A percentile compares a stretch with the other conserved stretches of the same genome.
These are phyloP conservation scores for Hysterangium stoloniferum DNA, from an alignment of 768 basidiomycete species.

Conservation along the genomic window DNA sequence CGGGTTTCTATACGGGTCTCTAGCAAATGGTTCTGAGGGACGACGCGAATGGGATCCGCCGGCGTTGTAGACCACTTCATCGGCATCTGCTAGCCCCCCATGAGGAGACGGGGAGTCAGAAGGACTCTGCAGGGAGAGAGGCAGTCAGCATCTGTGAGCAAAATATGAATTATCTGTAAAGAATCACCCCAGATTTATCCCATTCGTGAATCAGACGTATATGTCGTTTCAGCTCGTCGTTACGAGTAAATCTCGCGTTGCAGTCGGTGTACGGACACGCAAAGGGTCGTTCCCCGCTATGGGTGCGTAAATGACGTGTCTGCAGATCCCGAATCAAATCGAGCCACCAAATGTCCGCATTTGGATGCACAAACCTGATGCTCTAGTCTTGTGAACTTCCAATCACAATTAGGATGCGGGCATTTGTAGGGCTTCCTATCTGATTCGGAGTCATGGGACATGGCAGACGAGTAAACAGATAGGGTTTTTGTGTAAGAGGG, in stretches of 20 bases:
- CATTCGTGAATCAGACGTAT: constrained; percentile 7
- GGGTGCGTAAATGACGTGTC: constrained; percentile 97
- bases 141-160: not conserved
- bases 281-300: constrained; percentile 98
- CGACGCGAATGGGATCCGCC: constrained; percentile 2
- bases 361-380: constrained; percentile 63
- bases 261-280: constrained; percentile 87
- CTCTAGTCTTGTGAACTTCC: constrained; percentile 94
- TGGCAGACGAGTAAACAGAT: too few relatives aligned
- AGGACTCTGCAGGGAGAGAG: not conserved
- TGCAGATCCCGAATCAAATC: constrained; percentile 26
- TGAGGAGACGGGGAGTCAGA: too few relatives aligned
- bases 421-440: constrained; percentile 96
- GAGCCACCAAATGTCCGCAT: not conserved
- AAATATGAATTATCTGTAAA: too few relatives aligned
- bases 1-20: too few relatives aligned
- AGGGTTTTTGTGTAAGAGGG: too few relatives aligned
- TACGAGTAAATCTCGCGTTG: constrained; percentile 95
- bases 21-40: too few relatives aligned
- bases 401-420: constrained; percentile 79
- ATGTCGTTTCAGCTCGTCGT: constrained; percentile 97
- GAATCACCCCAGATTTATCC: too few relatives aligned
- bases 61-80: constrained; percentile 9
- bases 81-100: constrained; percentile 5
- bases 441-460: too few relatives aligned